Base-by-base conservation (phyloP, 768 basidiomycete species). In the Lactifluus rugatus region DNA sequence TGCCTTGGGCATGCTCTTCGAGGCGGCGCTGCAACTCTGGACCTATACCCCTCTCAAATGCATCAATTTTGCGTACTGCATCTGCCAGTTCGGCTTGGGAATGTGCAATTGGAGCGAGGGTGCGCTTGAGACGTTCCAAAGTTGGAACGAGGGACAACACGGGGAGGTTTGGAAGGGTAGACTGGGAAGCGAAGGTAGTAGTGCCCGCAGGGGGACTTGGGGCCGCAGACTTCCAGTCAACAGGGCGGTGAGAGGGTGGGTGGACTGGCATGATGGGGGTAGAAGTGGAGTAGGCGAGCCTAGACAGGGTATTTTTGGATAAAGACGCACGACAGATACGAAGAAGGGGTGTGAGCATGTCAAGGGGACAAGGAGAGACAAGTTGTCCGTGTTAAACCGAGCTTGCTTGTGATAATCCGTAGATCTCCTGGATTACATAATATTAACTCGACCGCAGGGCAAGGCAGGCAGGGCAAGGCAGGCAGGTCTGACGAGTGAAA, bases 31-130 rank as follows among this genome's bases (percentile, higher is more conserved):
- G 93, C 32, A 95, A 76, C 66, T 77, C 71, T 5, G 70, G 76
- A 3, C 66, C 68, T 47, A 75, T 75, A 1, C 66, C 62, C 3
- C 56, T 60, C 9, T 70, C 82, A 62, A 92, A 89, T 3, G 78
- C 73, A 60, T 89, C 82, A 62, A 97, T 88, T 67, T 84, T 84
- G 61, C 71, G 67, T 49, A 76, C 74, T 0, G 80, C 77, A 3
- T 75, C 69, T 4, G 73, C 70, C 46, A 81, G 82, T 68, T 91
- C 87, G 1, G 74, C 72, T 1, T 77, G 73, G 1, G 79, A 75
- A 70, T 81, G 79, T 5, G 91, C 85, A 48, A 94, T 81, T 0
- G 93, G 90, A 53, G 74, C 75, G 52, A 97, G 69, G 1, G 82
- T 83, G 26, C 81, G 76, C 68, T 85, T 86, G 65, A 96, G 77